Conservation (phyloP, 495 filamentous ascomycete genomes). For the Penicillium flavigenum region DNA sequence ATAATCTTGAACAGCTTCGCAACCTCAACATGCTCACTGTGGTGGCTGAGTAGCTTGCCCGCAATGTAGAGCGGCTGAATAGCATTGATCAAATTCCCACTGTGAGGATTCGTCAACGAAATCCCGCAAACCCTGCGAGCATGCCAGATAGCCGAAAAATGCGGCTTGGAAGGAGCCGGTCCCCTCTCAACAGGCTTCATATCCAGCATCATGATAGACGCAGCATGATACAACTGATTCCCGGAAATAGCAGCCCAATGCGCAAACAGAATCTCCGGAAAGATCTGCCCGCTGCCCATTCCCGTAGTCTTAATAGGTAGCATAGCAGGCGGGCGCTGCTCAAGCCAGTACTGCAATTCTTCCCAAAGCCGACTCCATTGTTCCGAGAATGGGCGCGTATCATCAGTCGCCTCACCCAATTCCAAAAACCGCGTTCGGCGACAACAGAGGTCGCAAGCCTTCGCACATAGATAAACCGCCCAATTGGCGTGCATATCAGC, state of each 20-base stretch:
- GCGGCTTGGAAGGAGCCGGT: conserved; percentile 21
- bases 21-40: conserved; percentile 39
- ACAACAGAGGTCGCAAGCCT: conserved; percentile 36
- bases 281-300: conserved; percentile 27
- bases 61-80: conserved; percentile 49
- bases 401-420: conserved; percentile 26
- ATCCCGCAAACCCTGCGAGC: conserved; percentile 47
- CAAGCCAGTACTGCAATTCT: conserved; percentile 40
- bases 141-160: conserved; percentile 39
- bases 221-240: conserved; percentile 46
- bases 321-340: conserved; percentile 35
- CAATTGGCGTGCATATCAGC: conserved; percentile 41
- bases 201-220: conserved; percentile 41
- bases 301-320: conserved; percentile 32
- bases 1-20: conserved; percentile 36
- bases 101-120: conserved; percentile 43
- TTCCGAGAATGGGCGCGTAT: conserved; percentile 21
- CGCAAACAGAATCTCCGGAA: conserved; percentile 40
- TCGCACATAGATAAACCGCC: conserved; percentile 42
- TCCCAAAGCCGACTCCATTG: conserved; percentile 39
- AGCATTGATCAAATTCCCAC: conserved; percentile 45
- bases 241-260: conserved; percentile 45
- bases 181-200: conserved; percentile 29
- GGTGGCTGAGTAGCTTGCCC: conserved; percentile 41
- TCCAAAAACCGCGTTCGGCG: conserved; percentile 29